These are phyloP conservation scores for Dichotomocladium elegans DNA, from an alignment of 371 early-diverging fungal species.

Conservation along the genomic window DNA sequence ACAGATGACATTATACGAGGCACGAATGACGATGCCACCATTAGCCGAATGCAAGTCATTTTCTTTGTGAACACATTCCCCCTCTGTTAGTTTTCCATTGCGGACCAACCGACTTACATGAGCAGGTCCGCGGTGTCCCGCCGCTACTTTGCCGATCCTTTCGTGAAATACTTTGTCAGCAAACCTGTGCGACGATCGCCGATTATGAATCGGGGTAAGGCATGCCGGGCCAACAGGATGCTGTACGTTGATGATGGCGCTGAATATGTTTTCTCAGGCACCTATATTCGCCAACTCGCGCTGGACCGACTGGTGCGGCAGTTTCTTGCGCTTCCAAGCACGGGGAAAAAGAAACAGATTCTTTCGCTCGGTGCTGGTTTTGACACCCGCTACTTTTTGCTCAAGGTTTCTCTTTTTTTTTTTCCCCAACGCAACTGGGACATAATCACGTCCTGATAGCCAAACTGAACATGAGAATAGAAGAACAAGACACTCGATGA, in stretches of 20 bases:
- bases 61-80: background rate
- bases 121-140: constrained; percentile 77
- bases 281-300: constrained; percentile 68
- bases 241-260: background rate
- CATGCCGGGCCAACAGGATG: background rate
- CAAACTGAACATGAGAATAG: background rate
- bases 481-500: background rate
- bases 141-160: constrained; percentile 83
- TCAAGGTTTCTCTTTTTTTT: constrained; percentile 23
- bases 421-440: constrained; percentile 10
- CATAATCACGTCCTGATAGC: background rate
- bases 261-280: constrained; percentile 43
- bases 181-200: constrained; percentile 72
- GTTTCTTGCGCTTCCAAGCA: constrained; percentile 47
- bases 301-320: constrained; percentile 60
- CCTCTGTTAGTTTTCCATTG: background rate
- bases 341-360: constrained; percentile 62
- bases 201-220: constrained; percentile 89
- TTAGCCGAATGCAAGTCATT: constrained; percentile 62
- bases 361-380: constrained; percentile 89
- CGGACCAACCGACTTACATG: background rate
- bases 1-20: constrained; percentile 72
- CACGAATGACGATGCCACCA: constrained; percentile 89
- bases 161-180: constrained; percentile 70
- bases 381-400: constrained; percentile 88